phyloP scores from a whole-genome alignment of 148 eudicot genomes.

The Vaccinium myrtillus region DNA sequence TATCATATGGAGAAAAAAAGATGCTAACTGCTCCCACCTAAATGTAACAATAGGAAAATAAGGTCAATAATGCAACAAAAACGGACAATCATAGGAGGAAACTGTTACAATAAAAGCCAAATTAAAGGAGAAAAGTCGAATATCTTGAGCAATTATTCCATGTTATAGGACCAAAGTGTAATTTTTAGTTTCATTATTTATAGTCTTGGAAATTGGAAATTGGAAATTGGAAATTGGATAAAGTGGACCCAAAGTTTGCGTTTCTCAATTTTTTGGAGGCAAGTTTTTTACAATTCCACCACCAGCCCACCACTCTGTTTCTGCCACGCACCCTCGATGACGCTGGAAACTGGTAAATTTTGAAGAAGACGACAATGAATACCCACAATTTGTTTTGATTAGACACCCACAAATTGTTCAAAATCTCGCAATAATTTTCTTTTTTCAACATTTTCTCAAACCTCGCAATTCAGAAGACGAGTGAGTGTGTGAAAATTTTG shows the following conservation, averaged over 20 bases:
- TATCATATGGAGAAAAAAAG: too few species aligned
- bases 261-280: neutral
- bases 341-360: neutral
- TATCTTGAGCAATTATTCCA: too few species aligned
- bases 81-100: too few species aligned
- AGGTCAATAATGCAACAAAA: too few species aligned
- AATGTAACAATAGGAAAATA: too few species aligned
- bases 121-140: too few species aligned
- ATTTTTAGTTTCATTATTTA: neutral
- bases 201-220: neutral
- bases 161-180: neutral
- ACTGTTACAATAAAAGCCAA: too few species aligned
- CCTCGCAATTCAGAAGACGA: neutral
- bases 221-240: neutral
- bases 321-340: neutral
- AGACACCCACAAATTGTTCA: neutral
- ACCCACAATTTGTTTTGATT: neutral
- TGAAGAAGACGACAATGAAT: neutral
- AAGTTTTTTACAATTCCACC: neutral
- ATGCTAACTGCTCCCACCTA: too few species aligned
- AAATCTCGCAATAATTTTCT: too few species aligned
- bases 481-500: neutral
- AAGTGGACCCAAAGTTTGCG: neutral
- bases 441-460: neutral
- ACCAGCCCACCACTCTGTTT: constrained; percentile 2